These are phyloP conservation scores for Dacryopinax spathularia DNA, from an alignment of 768 basidiomycete species.

Conservation along the genomic window DNA sequence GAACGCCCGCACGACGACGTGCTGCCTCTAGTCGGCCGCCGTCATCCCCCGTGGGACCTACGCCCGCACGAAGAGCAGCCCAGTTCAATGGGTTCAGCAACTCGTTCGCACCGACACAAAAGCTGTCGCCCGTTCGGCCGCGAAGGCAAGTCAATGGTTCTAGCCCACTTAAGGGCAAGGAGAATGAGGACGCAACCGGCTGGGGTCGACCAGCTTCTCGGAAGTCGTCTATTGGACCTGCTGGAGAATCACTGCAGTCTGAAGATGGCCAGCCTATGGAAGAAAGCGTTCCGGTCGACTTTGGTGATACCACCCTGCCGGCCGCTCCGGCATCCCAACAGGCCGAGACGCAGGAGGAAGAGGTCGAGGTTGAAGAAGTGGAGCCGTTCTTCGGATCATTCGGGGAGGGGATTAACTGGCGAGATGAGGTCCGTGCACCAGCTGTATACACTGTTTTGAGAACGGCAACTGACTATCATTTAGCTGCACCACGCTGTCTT, in stretches of 20 bases:
- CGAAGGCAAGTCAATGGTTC: background rate
- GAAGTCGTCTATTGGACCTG: background rate
- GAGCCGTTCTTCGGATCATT: background rate
- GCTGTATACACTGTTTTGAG: background rate
- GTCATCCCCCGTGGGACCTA: background rate
- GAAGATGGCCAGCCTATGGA: background rate
- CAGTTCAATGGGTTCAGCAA: background rate
- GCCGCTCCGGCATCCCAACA: background rate
- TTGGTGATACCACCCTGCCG: background rate
- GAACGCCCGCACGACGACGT: background rate
- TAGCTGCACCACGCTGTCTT: background rate
- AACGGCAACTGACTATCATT: background rate
- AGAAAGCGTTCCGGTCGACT: background rate
- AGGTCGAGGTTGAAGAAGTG: background rate
- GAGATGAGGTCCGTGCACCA: background rate
- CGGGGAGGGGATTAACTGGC: background rate
- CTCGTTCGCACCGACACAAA: background rate
- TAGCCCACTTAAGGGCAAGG: background rate
- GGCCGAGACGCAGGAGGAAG: background rate
- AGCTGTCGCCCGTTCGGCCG: background rate
- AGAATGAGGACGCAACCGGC: background rate
- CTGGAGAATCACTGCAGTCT: background rate
- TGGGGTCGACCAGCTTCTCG: background rate
- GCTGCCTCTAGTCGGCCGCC: background rate
- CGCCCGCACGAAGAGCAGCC: background rate